phyloP scores from a whole-genome alignment of 768 basidiomycete genomes.

The Tephrocybe rancida region DNA sequence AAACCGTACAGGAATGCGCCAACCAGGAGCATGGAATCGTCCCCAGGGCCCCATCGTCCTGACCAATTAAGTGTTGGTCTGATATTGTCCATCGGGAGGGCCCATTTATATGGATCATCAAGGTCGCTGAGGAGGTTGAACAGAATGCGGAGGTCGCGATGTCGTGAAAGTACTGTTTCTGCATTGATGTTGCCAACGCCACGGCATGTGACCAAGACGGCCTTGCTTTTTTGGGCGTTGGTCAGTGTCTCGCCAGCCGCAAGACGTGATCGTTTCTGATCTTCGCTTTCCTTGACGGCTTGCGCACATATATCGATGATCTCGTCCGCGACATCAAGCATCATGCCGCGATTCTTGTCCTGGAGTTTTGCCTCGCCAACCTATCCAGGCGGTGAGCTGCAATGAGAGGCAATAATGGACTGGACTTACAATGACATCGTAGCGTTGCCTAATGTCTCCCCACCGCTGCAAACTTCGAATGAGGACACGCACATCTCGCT shows the following conservation, averaged over 20 bases:
- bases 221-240: conserved; percentile 95
- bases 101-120: conserved; percentile 81
- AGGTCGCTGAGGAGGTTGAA: conserved; percentile 75
- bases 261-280: conserved; percentile 73
- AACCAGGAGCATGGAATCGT: conserved; percentile 93
- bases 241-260: conserved; percentile 88
- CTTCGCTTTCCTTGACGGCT: conserved; percentile 84
- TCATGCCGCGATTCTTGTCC: conserved; percentile 92
- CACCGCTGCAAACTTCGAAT: conserved; percentile 95
- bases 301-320: conserved; percentile 84
- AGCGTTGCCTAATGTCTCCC: conserved; percentile 95
- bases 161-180: conserved; percentile 90
- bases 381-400: conserved; percentile 37
- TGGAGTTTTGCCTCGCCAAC: conserved; percentile 87
- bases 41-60: conserved; percentile 89
- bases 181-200: conserved; percentile 95
- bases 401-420: conserved; percentile 1
- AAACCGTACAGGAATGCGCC: conserved; percentile 94
- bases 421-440: conserved; percentile 85
- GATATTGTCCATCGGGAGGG: conserved; percentile 89
- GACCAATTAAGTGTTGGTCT: conserved; percentile 96
- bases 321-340: conserved; percentile 90
- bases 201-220: conserved; percentile 89
- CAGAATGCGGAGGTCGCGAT: conserved; percentile 87
- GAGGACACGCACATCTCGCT: conserved; percentile 93